These are phyloP conservation scores for Kazachstania sp. DNA, from an alignment of 1,139 yeast species.

Conservation along the genomic window DNA sequence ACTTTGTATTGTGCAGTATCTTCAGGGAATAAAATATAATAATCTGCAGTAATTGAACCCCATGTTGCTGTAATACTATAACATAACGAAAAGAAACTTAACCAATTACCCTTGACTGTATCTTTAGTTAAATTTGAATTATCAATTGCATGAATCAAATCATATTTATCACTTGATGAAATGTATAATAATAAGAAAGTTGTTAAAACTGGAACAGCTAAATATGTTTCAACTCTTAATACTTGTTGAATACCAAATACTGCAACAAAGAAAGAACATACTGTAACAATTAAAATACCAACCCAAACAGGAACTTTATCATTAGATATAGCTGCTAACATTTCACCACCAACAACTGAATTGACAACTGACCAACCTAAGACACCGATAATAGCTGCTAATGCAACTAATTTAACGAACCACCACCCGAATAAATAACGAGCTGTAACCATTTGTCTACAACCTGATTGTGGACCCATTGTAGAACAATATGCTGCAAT, in stretches of 20 bases:
- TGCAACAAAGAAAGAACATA: conserved; percentile 56
- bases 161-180: conserved; percentile 49
- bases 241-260: conserved; percentile 70
- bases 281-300: conserved; percentile 64
- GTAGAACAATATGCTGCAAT: conserved; percentile 74
- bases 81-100: conserved; percentile 64
- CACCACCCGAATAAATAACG: conserved; percentile 77
- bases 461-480: conserved; percentile 83
- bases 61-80: conserved; percentile 83
- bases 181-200: conserved; percentile 65
- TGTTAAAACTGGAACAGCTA: conserved; percentile 62
- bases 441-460: conserved; percentile 79
- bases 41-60: conserved; percentile 85
- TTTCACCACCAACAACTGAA: conserved; percentile 80
- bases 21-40: conserved; percentile 77
- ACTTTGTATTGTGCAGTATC: conserved; percentile 49
- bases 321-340: conserved; percentile 54
- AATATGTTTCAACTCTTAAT: conserved; percentile 55
- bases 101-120: conserved; percentile 54
- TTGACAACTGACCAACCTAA: conserved; percentile 83
- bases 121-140: conserved; percentile 34
- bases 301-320: conserved; percentile 59
- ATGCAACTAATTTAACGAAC: conserved; percentile 64
- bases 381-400: conserved; percentile 62
- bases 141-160: conserved; percentile 23